These are phyloP conservation scores for Biscogniauxia sp. DNA, from an alignment of 2,329 filamentous ascomycete genomes.

Conservation along the genomic window DNA sequence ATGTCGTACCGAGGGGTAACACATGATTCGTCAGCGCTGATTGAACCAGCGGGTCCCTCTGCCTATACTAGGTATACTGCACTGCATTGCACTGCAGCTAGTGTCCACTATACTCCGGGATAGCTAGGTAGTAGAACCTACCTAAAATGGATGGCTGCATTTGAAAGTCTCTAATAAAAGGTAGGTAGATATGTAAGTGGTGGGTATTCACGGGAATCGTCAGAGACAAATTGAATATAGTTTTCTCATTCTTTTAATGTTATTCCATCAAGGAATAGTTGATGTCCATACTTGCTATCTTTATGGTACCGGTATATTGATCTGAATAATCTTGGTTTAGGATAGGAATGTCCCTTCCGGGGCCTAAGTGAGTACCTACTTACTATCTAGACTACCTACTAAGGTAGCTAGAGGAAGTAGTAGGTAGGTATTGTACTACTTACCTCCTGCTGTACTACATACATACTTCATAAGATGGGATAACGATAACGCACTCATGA, in stretches of 20 bases:
- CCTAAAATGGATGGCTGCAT: background rate
- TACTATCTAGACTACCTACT: background rate
- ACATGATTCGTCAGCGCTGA: conserved; percentile 4
- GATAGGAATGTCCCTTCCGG: conserved; percentile 3
- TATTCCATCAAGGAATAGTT: no score
- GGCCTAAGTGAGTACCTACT: conserved; percentile 2
- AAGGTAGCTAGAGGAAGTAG: no score
- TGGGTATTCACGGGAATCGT: background rate
- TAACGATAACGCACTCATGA: conserved; percentile 15
- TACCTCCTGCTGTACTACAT: no score
- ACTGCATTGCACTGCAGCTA: background rate
- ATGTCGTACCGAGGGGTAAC: conserved; percentile 6
- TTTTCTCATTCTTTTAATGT: no score
- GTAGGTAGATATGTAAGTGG: no score
- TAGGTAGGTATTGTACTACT: conserved; percentile 4
- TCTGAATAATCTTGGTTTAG: no score
- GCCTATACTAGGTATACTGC: background rate
- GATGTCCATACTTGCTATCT: no score
- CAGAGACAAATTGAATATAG: background rate
- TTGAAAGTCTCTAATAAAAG: background rate
- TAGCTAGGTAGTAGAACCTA: no score
- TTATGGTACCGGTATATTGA: no score
- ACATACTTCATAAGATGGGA: no score
- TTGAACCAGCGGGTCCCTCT: background rate
- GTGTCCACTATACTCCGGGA: background rate